phyloP scores from a whole-genome alignment of 345 rosid species.

The Acer yangbiense region DNA sequence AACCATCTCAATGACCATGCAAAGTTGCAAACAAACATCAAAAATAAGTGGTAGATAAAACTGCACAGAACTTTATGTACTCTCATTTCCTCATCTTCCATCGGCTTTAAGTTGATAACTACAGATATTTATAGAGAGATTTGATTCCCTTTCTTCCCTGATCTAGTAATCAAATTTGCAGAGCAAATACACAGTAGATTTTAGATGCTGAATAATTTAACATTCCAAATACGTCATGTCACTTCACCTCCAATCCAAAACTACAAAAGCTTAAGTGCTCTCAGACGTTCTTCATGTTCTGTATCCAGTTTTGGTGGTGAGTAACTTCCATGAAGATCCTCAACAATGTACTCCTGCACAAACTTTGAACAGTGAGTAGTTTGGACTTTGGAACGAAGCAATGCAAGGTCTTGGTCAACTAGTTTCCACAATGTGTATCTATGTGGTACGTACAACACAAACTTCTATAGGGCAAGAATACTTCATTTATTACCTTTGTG shows the following conservation, averaged over 20 bases:
- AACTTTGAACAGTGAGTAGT: background rate
- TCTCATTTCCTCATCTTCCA: background rate
- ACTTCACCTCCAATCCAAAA: constrained; percentile 1
- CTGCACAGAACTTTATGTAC: background rate
- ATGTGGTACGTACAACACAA: too few relatives aligned
- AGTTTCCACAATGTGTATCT: background rate
- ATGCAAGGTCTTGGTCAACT: background rate
- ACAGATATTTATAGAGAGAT: background rate
- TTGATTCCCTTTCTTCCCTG: background rate
- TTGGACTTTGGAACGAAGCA: background rate
- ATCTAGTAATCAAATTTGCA: background rate
- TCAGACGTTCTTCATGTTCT: constrained; percentile 73
- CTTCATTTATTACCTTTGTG: constrained; percentile 52
- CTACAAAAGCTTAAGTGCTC: constrained; percentile 80
- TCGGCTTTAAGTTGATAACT: background rate
- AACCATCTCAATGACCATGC: background rate
- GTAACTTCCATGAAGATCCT: constrained; percentile 88
- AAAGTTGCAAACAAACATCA: background rate
- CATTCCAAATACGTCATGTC: background rate
- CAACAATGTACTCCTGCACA: constrained; percentile 79
- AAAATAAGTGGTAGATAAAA: background rate
- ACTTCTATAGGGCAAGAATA: background rate
- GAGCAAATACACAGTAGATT: constrained; percentile 13
- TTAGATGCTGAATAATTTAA: constrained; percentile 15
- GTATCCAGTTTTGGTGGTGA: constrained; percentile 78